Percentiles rank a stretch among this genome's conserved stretches.
phyloP scores from a whole-genome alignment of 2,329 filamentous ascomycete species.

The Paradendryphiella salina region DNA sequence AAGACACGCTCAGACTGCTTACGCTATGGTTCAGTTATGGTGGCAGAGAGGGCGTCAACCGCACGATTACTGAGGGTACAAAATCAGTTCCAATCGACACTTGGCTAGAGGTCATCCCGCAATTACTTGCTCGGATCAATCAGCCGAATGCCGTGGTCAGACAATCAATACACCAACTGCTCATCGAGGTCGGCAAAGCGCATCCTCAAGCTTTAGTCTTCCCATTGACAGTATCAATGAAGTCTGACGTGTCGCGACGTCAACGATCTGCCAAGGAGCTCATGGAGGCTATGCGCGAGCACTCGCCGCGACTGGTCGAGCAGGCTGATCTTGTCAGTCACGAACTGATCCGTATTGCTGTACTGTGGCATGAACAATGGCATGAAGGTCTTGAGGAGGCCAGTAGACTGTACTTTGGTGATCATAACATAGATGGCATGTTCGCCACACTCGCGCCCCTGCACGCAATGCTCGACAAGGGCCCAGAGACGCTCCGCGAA shows the following conservation, averaged over 20 bases:
- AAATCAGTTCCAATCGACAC: slow-evolving; percentile 92
- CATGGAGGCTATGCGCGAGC: slow-evolving; percentile 97
- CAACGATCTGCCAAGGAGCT: slow-evolving; percentile 88
- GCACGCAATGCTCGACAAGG: slow-evolving; percentile 86
- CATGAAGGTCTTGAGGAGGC: slow-evolving; percentile 97
- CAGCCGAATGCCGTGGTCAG: slow-evolving; percentile 89
- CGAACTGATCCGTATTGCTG: slow-evolving; percentile 94
- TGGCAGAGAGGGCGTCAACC: slow-evolving; percentile 82
- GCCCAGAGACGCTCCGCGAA: slow-evolving; percentile 89
- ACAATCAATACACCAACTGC: slow-evolving; percentile 85
- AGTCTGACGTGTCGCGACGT: slow-evolving; percentile 82
- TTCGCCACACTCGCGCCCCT: slow-evolving; percentile 86
- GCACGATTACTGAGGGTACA: slow-evolving; percentile 87
- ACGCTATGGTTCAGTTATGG: slow-evolving; percentile 97
- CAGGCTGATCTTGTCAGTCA: slow-evolving; percentile 95
- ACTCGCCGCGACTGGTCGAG: slow-evolving; percentile 88
- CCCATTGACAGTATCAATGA: slow-evolving; percentile 96
- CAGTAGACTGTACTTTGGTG: slow-evolving; percentile 93
- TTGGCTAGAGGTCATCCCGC: slow-evolving; percentile 97
- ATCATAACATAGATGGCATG: slow-evolving; percentile 98
- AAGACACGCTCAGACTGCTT: slow-evolving; percentile 89
- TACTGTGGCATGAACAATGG: slow-evolving; percentile 98
- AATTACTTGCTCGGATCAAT: slow-evolving; percentile 95
- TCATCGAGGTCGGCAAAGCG: slow-evolving; percentile 88
- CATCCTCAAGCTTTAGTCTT: slow-evolving; percentile 97